Evolutionary conservation across 768 basidiomycete species (phyloP).

Genomic region (Pholiota microspora): DNA sequence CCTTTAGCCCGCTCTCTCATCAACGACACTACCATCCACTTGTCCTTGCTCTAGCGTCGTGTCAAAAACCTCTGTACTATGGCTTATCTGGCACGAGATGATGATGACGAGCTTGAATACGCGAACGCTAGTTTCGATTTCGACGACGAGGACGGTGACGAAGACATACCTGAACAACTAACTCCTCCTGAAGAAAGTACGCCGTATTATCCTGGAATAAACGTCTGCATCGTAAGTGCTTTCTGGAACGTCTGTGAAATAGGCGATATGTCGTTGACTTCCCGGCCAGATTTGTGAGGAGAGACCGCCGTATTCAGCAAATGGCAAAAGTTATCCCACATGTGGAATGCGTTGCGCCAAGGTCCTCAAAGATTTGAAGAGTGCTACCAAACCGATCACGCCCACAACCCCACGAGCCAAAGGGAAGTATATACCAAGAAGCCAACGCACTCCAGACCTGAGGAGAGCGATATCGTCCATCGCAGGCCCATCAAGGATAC

Average conservation of each 20-base stretch:
- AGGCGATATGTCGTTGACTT: no score
- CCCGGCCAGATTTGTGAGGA: conserved; percentile 16
- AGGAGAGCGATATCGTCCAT: neutral
- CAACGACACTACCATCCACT: neutral
- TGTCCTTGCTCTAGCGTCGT: neutral
- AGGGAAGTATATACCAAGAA: no score
- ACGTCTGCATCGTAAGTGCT: conserved; percentile 3
- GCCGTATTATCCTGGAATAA: conserved; percentile 1
- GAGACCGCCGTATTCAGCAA: conserved; percentile 15
- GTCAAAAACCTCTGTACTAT: neutral
- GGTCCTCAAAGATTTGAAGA: conserved; percentile 4
- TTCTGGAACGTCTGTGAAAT: no score
- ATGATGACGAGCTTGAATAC: neutral
- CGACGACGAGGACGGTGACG: conserved; percentile 11
- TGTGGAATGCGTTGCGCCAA: conserved; percentile 21
- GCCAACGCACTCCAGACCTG: neutral
- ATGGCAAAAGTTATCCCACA: conserved; percentile 21
- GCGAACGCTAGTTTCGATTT: neutral
- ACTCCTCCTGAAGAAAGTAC: neutral
- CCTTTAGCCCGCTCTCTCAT: neutral
- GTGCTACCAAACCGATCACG: no score
- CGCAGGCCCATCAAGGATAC: neutral
- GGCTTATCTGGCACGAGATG: no score
- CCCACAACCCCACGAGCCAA: no score
- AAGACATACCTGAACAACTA: neutral